Base-by-base conservation (phyloP, 1,284 basidiomycete genomes). In the Sporisorium scitamineum region DNA sequence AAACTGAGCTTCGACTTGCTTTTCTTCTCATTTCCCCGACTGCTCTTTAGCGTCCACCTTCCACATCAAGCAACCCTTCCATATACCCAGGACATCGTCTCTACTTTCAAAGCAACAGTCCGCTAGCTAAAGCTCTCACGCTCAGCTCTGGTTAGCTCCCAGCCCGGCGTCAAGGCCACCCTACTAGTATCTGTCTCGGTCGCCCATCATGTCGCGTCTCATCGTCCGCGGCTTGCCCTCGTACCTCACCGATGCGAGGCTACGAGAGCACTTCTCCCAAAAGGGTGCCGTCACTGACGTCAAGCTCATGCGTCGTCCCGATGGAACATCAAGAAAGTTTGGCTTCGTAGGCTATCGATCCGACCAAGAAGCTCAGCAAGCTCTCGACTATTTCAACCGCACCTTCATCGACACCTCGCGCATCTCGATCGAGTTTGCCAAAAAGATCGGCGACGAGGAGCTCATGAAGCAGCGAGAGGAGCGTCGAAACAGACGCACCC, bases 291-390 rank as follows among this genome's bases (percentile, higher is more conserved):
- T 97, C 64, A 99, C 96, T 5, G 96, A 98, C 87, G 89, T 92
- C 58, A 93, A 93, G 86, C 89, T 98, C 60, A 91, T 95, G 9
- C 88, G 89, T 31, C 93, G 93, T 82, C 87, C 87, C 89, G 85
- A 94, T 82, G 94, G 94, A 1, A 92, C 90, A 1, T 92, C 92
- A 3, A 89, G 96, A 5, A 89, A 93, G 37, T 96, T 99, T 83
- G 96, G 92, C 0, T 99, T 98, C 84, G 89, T 97, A 8, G 96
- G 96, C 0, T 98, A 91, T 88, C 94, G 93, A 85, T 90, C 90
- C 0, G 89, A 92, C 39, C 88, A 89, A 13, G 93, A 97, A 76
- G 96, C 96, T 0, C 72, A 87, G 13, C 89, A 89, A 16, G 94
- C 93, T 0, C 90, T 90, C 84, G 89, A 91, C 50, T 98, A 93